Base-by-base conservation (phyloP, 2,329 filamentous ascomycete genomes). In the Exophiala spinifera region DNA sequence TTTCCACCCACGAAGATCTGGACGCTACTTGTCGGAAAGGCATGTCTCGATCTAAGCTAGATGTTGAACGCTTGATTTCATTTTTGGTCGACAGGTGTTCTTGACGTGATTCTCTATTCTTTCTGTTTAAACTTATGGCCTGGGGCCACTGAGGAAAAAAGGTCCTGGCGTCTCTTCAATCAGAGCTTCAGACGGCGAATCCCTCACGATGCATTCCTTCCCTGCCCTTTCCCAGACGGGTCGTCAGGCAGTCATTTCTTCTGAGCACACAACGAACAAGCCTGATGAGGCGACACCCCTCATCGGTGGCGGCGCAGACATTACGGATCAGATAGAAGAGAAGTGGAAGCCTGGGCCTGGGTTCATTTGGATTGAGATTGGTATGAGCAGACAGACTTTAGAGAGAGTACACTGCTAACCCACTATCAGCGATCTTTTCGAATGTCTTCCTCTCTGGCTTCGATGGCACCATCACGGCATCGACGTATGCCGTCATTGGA, bases 401-500 rank as follows among this genome's bases (percentile, higher is more conserved):
- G 8, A 14, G 23, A 17, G 31, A 59, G 49, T 56, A 34, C 17
- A 7, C 46, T 43, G 3, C 4, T n/a, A 4, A 15, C 50, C 19
- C 10, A 5, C 8, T 31, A n/a, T 6, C 42, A 74, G 75, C 82
- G 25, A 83, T 86, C 62, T 83, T 85, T 73, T 76, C 78, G 40
- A 86, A 85, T 57, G 82, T 86, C 5, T 86, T 86, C 55, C 74
- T 86, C 7, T 80, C 79, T 21, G 82, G 81, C 2, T 75, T 75
- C 55, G 72, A 76, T 47, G 68, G 70, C 13, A 76, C 74, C 1
- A 72, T 76, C 51, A 76, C 71, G 3, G 73, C 73, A 0, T 71
- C 74, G 2, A 74, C 71, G 1, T 75, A 76, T 47, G 72, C 72
- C 4, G 62, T 71, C 4, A 67, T 70, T 57, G 79, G 78, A 72